A percentile compares a stretch with the other conserved stretches of the same genome.
Conservation (phyloP, 345 rosid genomes). For the Arabidopsis thaliana region TAIR10.1 NC_003076.8:20298501-20299000, state of each 20-base stretch:
- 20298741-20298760: constrained; percentile 72
- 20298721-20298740: constrained; percentile 71
- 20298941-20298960: background rate
- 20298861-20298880: constrained; percentile 62
- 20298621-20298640: constrained; percentile 96
- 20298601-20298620: constrained; percentile 83
- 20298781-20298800: constrained; percentile 63
- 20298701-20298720: constrained; percentile 84
- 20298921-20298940: background rate
- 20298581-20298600: constrained; percentile 88
- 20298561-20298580: constrained; percentile 93
- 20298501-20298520: constrained; percentile 66
- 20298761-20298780: constrained; percentile 72
- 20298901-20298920: constrained; percentile 65
- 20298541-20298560: constrained; percentile 91
- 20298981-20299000: constrained; percentile 56
- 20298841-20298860: constrained; percentile 77
- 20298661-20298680: constrained; percentile 92
- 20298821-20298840: constrained; percentile 45
- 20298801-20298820: constrained; percentile 45
- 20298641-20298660: constrained; percentile 92
- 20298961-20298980: background rate
- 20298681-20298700: constrained; percentile 96
- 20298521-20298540: constrained; percentile 82
- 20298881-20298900: constrained; percentile 73